Evolutionary conservation across 2,329 filamentous ascomycete genomes (phyloP).

Genomic region (Talaromyces sp.): DNA sequence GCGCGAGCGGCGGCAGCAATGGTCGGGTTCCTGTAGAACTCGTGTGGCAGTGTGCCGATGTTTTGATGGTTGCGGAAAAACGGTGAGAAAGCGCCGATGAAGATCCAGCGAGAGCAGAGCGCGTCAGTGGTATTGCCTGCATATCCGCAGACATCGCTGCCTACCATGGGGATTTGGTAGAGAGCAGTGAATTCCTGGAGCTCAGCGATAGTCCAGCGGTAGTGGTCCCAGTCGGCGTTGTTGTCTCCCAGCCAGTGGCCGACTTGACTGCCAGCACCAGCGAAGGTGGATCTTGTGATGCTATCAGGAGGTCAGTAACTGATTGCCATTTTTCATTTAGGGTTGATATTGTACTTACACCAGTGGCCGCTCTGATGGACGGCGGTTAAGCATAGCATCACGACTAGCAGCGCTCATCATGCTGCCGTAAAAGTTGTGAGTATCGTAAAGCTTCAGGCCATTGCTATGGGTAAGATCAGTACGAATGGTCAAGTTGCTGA

Average conservation of each 20-base stretch:
- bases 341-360: slow-evolving; percentile 29
- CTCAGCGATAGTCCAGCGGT: slow-evolving; percentile 53
- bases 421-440: slow-evolving; percentile 69
- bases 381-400: slow-evolving; percentile 59
- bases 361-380: slow-evolving; percentile 59
- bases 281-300: slow-evolving; percentile 71
- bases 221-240: slow-evolving; percentile 52
- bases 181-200: slow-evolving; percentile 58
- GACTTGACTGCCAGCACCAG: slow-evolving; percentile 59
- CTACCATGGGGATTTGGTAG: slow-evolving; percentile 63
- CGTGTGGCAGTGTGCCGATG: slow-evolving; percentile 51
- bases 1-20: slow-evolving; percentile 60
- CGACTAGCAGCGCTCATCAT: slow-evolving; percentile 67
- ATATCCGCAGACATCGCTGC: slow-evolving; percentile 73
- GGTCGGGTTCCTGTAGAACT: slow-evolving; percentile 64
- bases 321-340: neutral
- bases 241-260: slow-evolving; percentile 61
- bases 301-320: neutral
- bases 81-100: slow-evolving; percentile 65
- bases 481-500: slow-evolving; percentile 55
- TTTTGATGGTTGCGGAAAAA: slow-evolving; percentile 73
- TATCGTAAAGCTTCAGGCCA: slow-evolving; percentile 64
- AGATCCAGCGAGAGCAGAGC: slow-evolving; percentile 70
- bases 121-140: slow-evolving; percentile 59
- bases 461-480: slow-evolving; percentile 62